A percentile compares a stretch with the other conserved stretches of the same genome.
These are phyloP conservation scores for Microdochium trichocladiopsis DNA, from an alignment of 2,329 filamentous ascomycete species.

Conservation along the genomic window DNA sequence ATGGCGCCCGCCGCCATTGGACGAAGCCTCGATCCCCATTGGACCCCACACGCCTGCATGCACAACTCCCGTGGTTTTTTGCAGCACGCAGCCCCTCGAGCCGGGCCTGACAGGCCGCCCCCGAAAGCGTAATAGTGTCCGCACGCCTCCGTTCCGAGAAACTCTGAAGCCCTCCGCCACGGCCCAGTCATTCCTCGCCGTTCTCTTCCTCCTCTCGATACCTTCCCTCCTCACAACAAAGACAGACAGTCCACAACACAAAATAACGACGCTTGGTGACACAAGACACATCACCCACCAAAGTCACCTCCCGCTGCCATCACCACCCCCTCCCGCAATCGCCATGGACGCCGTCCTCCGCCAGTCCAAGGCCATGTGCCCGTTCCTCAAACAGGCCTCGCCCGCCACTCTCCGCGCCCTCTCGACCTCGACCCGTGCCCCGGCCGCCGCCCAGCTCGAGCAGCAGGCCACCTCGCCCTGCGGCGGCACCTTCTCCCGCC, in stretches of 20 bases:
- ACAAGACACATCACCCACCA: background rate
- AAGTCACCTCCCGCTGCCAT: background rate
- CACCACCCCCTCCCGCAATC: slow-evolving; percentile 9
- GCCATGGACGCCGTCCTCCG: slow-evolving; percentile 89
- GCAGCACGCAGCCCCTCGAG: background rate
- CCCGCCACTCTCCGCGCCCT: slow-evolving; percentile 86
- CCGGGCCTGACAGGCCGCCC: background rate
- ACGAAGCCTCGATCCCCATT: background rate
- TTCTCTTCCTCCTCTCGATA: background rate
- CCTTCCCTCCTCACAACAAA: background rate
- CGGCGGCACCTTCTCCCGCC: slow-evolving; percentile 92
- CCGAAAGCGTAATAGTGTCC: background rate
- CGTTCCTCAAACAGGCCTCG: slow-evolving; percentile 91
- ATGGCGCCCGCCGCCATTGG: background rate
- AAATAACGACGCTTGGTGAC: no score
- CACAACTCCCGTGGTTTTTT: background rate
- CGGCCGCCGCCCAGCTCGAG: slow-evolving; percentile 44
- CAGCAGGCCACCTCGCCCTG: slow-evolving; percentile 29
- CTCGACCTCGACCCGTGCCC: slow-evolving; percentile 63
- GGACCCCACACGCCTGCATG: background rate
- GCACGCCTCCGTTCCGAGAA: background rate
- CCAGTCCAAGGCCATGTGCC: slow-evolving; percentile 95
- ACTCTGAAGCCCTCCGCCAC: no score
- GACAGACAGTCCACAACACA: background rate
- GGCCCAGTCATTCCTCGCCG: background rate